Evolutionary conservation across 441 rosid genomes (phyloP), one percentile per base, ranked within the genome.

Genomic region (Monsonia emarginata): DNA sequence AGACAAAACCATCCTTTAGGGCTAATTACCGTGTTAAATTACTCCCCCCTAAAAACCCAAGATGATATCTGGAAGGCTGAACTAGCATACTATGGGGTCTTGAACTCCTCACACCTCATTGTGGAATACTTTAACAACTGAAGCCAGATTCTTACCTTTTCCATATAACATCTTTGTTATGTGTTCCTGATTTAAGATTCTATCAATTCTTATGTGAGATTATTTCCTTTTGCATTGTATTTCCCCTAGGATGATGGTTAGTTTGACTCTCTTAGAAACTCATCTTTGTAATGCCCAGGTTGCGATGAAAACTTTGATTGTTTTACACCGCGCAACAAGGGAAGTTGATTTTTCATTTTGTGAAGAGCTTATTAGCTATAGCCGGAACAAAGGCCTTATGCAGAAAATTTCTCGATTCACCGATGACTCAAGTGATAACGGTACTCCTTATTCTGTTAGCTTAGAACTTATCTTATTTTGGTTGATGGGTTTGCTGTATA

Each of bases 221-320:
- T 5, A 30, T 59, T 21, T 48, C 25, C 50, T 24, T 64, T 27
- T n/a, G 31, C 60, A 48, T 18, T 27, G 44, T 9, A 64, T 21
- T 9, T 57, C 42, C 38, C 56, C 31, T 30, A 11, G 24, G 5
- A n/a, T 22, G 5, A n/a, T 22, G 48, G 7, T 56, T 56, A 6
- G 24, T 65, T 30, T 18, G 21, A 57, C 36, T 72, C 48, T 25
- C 50, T 58, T 11, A 27, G 44, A 48, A 2, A 19, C 9, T 64
- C 62, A 70, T 59, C 65, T 18, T 50, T 8, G 40, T n/a, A 22
- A 10, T 64, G 18, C 74, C 38, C 79, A 84, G 87, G 84, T 81
- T 66, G 85, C 85, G 25, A 61, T 83, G 65, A 83, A 83, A 69
- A 72, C 81, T 54, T 57, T 83, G 72, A 48, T 83, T 21, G 79